phyloP scores from a whole-genome alignment of 2,329 filamentous ascomycete genomes.

The Ophiosphaerella narmari region DNA sequence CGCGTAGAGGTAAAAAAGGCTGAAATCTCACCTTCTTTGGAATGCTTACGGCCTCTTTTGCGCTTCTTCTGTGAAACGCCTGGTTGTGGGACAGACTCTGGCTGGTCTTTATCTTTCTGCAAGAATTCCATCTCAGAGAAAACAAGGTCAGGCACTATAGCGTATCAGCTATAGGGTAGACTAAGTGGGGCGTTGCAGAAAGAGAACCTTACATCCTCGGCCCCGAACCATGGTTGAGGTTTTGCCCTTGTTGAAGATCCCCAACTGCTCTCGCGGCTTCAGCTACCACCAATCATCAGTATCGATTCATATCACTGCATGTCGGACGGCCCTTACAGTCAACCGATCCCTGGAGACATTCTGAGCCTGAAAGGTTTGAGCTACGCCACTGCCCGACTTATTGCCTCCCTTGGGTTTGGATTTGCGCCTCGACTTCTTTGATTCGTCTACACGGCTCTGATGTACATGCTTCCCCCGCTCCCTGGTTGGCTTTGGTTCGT shows the following conservation, averaged over 20 bases:
- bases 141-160: conserved; percentile 55
- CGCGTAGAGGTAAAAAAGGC: conserved; percentile 49
- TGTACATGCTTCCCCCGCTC: conserved; percentile 29
- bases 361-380: conserved; percentile 52
- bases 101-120: conserved; percentile 40
- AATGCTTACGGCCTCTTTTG: conserved; percentile 36
- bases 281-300: conserved; percentile 47
- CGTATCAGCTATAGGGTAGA: conserved; percentile 22
- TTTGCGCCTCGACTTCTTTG: conserved; percentile 41
- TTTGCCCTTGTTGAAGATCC: conserved; percentile 56
- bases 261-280: conserved; percentile 47
- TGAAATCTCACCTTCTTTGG: conserved; percentile 51
- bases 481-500: conserved; percentile 42
- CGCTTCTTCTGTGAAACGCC: conserved; percentile 32
- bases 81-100: conserved; percentile 30
- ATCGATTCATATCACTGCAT: conserved; percentile 8
- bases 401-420: conserved; percentile 44
- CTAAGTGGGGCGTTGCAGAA: conserved; percentile 11
- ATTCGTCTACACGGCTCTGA: conserved; percentile 27
- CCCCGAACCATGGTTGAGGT: conserved; percentile 52
- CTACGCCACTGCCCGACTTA: conserved; percentile 42
- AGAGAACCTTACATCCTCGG: conserved; percentile 46
- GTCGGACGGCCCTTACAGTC: conserved; percentile 46
- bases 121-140: conserved; percentile 59
- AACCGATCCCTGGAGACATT: conserved; percentile 52